Base-by-base conservation (phyloP, 2,329 filamentous ascomycete species). In the Colletotrichum tropicale region DNA sequence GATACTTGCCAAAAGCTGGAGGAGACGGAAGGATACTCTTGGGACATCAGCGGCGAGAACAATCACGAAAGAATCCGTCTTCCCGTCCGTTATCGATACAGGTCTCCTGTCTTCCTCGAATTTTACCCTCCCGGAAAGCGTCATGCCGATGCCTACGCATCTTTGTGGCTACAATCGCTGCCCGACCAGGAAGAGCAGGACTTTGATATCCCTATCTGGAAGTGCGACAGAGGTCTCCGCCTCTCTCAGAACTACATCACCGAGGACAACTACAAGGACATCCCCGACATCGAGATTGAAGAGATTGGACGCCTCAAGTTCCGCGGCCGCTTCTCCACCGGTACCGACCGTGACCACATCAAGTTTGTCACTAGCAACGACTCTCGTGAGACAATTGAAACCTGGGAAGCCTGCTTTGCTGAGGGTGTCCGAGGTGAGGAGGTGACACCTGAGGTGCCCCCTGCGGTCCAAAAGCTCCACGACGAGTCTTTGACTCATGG, bases 201-300 rank as follows among this genome's bases (percentile, higher is more conserved):
- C 16, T 93, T 98, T 80, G 94, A 97, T 78, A 89, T 98, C n/a
- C 97, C 96, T 0, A 94, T 99, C 73, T 98, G 96, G 94, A 93
- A 90, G 66, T 98, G 96, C 28, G 89, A 94, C 79, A 94, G 94
- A 73, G 89, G 93, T 0, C 87, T 91, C 76, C 92, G 96, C 6
- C 88, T 98, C 13, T 95, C 94, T 1, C 96, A 98, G 82, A 98
- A 98, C 82, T 98, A 96, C 84, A 94, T 98, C 80, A 98, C 95
- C 0, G 92, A 96, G 76, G 89, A 93, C 21, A 98, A 97, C 81
- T 93, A 91, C 82, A 85, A 88, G 12, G 86, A 90, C 3, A 89
- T 95, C 15, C 94, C 95, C 0, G 94, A 96, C 60, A 88, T 98
- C 2, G 90, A 95, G 61, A 88, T 98, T 15, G 89, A 94, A 76